Evolutionary conservation across 2,329 filamentous ascomycete genomes (phyloP).

Genomic region (Zymoseptoria tritici): DNA sequence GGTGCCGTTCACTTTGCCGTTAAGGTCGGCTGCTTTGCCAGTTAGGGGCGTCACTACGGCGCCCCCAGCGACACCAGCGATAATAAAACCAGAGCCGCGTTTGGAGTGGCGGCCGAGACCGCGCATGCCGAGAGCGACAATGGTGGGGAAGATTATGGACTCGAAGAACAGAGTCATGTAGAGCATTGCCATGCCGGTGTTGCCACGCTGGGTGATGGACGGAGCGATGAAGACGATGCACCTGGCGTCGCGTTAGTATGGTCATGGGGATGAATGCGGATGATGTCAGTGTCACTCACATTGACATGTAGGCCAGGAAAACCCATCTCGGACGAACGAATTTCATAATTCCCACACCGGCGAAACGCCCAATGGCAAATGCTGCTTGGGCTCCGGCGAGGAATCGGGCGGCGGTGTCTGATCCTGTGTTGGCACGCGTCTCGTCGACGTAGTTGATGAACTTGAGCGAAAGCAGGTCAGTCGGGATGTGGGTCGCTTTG

Average conservation of each 20-base stretch:
- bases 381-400: constrained; percentile 66
- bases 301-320: constrained; percentile 59
- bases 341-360: constrained; percentile 59
- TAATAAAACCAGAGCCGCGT: constrained; percentile 65
- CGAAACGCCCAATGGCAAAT: constrained; percentile 66
- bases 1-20: constrained; percentile 1
- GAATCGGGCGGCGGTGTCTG: constrained; percentile 57
- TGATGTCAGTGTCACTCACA: constrained; percentile 11
- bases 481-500: background rate
- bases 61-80: constrained; percentile 64
- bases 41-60: constrained; percentile 61
- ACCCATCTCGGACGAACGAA: constrained; percentile 61
- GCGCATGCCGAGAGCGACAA: constrained; percentile 71
- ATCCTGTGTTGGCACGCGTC: constrained; percentile 47
- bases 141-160: constrained; percentile 77
- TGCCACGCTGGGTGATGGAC: constrained; percentile 45
- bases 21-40: constrained; percentile 56
- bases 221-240: constrained; percentile 51
- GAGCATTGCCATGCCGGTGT: constrained; percentile 52
- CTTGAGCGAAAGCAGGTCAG: constrained; percentile 42
- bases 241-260: constrained; percentile 4
- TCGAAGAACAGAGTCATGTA: constrained; percentile 55
- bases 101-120: constrained; percentile 71
- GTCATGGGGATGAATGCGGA: background rate
- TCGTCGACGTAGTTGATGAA: constrained; percentile 62